Percentiles rank a stretch among this genome's conserved stretches.
phyloP scores from a whole-genome alignment of 331 rosid species.

The Pyrus hybrid region DNA sequence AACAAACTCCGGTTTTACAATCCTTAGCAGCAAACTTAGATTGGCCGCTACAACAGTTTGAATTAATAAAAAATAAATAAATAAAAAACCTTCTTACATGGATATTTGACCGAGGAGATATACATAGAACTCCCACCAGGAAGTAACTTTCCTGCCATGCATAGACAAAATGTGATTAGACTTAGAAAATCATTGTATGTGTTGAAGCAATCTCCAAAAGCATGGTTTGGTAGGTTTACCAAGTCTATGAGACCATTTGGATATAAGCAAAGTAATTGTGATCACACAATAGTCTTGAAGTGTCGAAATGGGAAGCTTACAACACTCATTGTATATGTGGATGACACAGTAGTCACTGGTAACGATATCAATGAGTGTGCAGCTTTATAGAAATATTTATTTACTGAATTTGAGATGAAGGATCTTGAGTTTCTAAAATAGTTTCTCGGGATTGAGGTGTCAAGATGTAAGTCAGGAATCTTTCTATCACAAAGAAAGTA shows the following conservation, averaged over 20 bases:
- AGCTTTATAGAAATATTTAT: not conserved
- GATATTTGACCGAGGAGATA: not conserved
- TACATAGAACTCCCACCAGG: not conserved
- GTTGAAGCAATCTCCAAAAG: not conserved
- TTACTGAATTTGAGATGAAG: too few species aligned
- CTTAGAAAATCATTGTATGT: not conserved
- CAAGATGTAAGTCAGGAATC: not conserved
- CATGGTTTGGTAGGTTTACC: not conserved
- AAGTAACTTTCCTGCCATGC: not conserved
- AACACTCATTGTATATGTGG: not conserved
- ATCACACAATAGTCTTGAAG: not conserved
- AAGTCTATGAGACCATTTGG: not conserved
- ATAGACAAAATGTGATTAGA: not conserved
- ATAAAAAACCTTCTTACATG: not conserved
- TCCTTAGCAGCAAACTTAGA: too few species aligned
- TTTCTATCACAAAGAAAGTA: too few species aligned
- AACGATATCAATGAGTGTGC: not conserved
- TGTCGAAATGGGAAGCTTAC: fast-evolving
- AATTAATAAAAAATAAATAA: too few species aligned
- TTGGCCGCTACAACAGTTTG: not conserved
- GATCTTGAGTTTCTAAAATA: too few species aligned
- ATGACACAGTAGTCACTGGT: not conserved
- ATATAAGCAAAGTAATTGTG: not conserved
- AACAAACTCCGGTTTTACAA: too few species aligned
- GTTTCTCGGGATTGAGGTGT: too few species aligned